Conservation (phyloP, 2,329 filamentous ascomycete species). For the Penicillium freii region DNA sequence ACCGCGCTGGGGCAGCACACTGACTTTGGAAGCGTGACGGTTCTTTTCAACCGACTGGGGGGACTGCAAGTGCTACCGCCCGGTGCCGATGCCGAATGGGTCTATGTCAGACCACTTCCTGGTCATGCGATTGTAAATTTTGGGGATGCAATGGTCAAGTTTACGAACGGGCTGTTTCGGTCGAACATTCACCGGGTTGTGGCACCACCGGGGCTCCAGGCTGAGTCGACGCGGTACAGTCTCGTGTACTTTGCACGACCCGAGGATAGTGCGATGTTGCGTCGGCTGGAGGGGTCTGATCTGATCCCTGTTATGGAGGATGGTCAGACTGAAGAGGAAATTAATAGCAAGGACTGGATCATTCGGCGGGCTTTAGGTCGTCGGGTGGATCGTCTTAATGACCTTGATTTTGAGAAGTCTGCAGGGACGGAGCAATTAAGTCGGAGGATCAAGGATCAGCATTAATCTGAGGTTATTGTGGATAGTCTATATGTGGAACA, state of each 20-base stretch:
- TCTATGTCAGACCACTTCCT: conserved; percentile 53
- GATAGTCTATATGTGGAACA: background rate
- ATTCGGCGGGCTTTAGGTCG: conserved; percentile 40
- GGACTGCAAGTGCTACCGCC: conserved; percentile 55
- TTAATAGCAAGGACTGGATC: conserved; percentile 46
- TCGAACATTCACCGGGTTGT: conserved; percentile 52
- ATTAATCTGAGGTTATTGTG: background rate
- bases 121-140: conserved; percentile 49
- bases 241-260: conserved; percentile 57
- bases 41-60: conserved; percentile 57
- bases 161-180: conserved; percentile 43
- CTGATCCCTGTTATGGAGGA: conserved; percentile 34
- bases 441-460: conserved; percentile 30
- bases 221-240: conserved; percentile 47
- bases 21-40: conserved; percentile 56
- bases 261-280: conserved; percentile 49
- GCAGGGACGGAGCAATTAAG: conserved; percentile 37
- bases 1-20: conserved; percentile 55
- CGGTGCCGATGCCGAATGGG: conserved; percentile 45
- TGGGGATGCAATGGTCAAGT: conserved; percentile 47
- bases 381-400: conserved; percentile 28
- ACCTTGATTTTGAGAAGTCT: conserved; percentile 34
- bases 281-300: conserved; percentile 37
- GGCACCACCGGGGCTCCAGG: conserved; percentile 49
- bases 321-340: conserved; percentile 34